Percentiles rank a stretch among this genome's conserved stretches.
These are phyloP conservation scores for Peniophora sp. DNA, from an alignment of 1,284 basidiomycete genomes.

Conservation along the genomic window DNA sequence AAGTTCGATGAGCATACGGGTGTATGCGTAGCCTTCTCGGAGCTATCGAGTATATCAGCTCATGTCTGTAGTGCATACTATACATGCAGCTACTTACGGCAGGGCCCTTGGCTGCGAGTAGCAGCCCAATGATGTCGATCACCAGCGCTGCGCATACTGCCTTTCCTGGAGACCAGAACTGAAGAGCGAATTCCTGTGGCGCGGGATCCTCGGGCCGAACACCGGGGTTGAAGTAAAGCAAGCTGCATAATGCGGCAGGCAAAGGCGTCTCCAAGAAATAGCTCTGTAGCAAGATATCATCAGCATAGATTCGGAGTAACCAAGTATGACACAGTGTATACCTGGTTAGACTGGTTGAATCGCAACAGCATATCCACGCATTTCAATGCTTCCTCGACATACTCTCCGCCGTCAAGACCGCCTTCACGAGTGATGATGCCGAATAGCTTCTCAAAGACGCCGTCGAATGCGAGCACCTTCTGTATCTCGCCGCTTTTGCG, in stretches of 20 bases:
- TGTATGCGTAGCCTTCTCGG: constrained; percentile 59
- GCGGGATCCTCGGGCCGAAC: constrained; percentile 74
- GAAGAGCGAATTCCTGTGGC: constrained; percentile 90
- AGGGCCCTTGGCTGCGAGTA: constrained; percentile 65
- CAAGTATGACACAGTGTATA: constrained; percentile 23
- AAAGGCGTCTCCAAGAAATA: constrained; percentile 94
- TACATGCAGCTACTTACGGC: constrained; percentile 39
- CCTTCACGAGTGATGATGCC: constrained; percentile 84
- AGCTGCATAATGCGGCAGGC: constrained; percentile 72
- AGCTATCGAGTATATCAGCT: constrained; percentile 24
- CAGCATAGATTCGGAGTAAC: neutral
- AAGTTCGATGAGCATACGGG: constrained; percentile 82
- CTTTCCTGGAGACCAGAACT: constrained; percentile 96
- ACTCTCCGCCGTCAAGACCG: constrained; percentile 86
- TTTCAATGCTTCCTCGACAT: constrained; percentile 80
- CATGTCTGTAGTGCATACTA: neutral
- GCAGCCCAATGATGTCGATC: constrained; percentile 72
- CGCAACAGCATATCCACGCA: constrained; percentile 82
- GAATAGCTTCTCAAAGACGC: constrained; percentile 94
- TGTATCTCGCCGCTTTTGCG: constrained; percentile 91
- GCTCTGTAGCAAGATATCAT: constrained; percentile 52
- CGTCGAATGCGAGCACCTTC: constrained; percentile 95
- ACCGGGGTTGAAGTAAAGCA: constrained; percentile 86
- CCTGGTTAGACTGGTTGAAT: constrained; percentile 95
- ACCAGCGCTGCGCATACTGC: constrained; percentile 70